Conservation (phyloP, 1,284 basidiomycete genomes). For the Abortiporus biennis region DNA sequence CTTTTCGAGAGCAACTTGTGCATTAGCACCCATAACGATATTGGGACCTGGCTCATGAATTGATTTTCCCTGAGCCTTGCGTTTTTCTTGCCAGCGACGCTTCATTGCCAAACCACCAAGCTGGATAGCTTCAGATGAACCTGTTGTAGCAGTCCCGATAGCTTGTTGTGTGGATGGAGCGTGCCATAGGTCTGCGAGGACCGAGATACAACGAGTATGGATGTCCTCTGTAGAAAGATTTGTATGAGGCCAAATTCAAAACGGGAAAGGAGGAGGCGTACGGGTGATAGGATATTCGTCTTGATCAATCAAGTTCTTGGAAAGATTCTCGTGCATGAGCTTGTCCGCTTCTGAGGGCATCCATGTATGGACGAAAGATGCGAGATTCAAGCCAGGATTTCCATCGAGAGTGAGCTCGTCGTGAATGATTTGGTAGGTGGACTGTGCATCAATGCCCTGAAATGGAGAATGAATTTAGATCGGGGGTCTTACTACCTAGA, state of each 20-base stretch:
- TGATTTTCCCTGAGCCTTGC: constrained; percentile 82
- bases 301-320: constrained; percentile 86
- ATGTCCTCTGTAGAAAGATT: constrained; percentile 44
- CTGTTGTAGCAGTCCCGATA: constrained; percentile 90
- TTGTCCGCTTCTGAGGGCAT: constrained; percentile 60
- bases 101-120: constrained; percentile 95
- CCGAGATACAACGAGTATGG: constrained; percentile 79
- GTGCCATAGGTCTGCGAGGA: constrained; percentile 92
- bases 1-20: constrained; percentile 59
- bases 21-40: constrained; percentile 35
- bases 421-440: constrained; percentile 78
- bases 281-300: constrained; percentile 90
- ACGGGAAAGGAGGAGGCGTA: constrained; percentile 24
- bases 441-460: constrained; percentile 51
- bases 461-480: too few species aligned
- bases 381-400: constrained; percentile 75
- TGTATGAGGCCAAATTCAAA: neutral
- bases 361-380: constrained; percentile 65
- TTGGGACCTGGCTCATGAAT: constrained; percentile 75
- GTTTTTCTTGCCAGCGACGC: constrained; percentile 86
- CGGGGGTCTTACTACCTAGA: neutral
- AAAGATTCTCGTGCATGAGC: constrained; percentile 80
- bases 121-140: constrained; percentile 90
- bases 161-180: constrained; percentile 70
- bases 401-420: constrained; percentile 84